Evolutionary conservation across 1,284 basidiomycete species (phyloP), one percentile per base, ranked within the genome.

Genomic region (Cryptococcus depauperatus): DNA sequence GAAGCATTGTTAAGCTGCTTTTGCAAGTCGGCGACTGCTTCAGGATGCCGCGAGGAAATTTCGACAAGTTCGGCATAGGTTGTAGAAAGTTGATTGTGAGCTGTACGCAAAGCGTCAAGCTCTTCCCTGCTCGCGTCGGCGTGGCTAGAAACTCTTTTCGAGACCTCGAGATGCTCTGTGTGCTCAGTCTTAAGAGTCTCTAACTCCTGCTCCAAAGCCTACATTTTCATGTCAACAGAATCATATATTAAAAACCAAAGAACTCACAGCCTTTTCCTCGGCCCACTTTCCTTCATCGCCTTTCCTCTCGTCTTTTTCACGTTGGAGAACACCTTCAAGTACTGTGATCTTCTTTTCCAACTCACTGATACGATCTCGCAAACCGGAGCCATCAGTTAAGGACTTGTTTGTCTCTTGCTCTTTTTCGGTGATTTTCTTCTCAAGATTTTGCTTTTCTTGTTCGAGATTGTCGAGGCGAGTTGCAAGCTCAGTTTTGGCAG

Each of bases 371-470:
- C 50, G 37, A 19, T 43, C 46, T 33, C 44, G 43, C n/a, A 50
- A 23, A 4, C 43, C 44, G 9, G 26, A 35, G 8, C 33, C 40
- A 21, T 44, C 50, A 18, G 25, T 51, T 32, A 52, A 34, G 23
- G 47, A 53, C 46, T 46, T 55, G 50, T 61, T 54, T 3, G 57
- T 57, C 37, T 59, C 56, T 38, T 57, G 55, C 4, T 52, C 56
- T 16, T 52, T 55, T 37, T 59, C 49, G 3, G 33, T 42, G 34
- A 62, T 38, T 46, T 58, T 55, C 21, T 38, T 47, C 25, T 57
- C 46, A 13, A 57, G 46, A 37, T 43, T 40, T n/a, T 47, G 42
- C 23, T 46, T 53, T 4, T 46, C 44, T 3, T 25, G 32, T 27
- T 50, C 43, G n/a, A 57, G 46, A 8, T 52, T 48, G 4, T 45